phyloP scores from a whole-genome alignment of 1,139 yeast genomes.

The Geotrichum aggregatum region DNA sequence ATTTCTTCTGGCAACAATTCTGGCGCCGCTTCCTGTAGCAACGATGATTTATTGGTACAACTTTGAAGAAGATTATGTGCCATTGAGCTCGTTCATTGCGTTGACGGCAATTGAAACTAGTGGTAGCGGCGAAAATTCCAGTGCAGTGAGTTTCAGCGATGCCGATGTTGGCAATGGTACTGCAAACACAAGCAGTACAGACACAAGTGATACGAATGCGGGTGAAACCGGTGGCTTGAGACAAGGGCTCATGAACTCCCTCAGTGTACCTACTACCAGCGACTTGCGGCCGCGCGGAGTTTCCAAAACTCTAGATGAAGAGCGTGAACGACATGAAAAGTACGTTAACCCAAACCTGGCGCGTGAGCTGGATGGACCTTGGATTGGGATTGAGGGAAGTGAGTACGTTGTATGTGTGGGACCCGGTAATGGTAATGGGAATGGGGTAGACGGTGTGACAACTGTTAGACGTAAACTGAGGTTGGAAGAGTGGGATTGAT shows the following conservation, averaged over 20 bases:
- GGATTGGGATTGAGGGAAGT: conserved; percentile 69
- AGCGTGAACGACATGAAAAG: conserved; percentile 60
- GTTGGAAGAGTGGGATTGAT: conserved; percentile 1
- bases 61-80: conserved; percentile 75
- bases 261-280: no score
- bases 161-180: no score
- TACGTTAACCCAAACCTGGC: conserved; percentile 75
- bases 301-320: conserved; percentile 57
- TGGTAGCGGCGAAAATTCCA: conserved; percentile 26
- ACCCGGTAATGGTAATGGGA: conserved; percentile 54
- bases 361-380: conserved; percentile 72
- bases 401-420: no score
- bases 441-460: conserved; percentile 59
- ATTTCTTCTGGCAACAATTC: conserved; percentile 62
- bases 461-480: conserved; percentile 47
- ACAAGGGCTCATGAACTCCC: no score
- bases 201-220: no score
- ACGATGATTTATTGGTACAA: conserved; percentile 70
- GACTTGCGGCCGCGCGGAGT: conserved; percentile 26
- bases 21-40: conserved; percentile 70
- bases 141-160: neutral
- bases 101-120: conserved; percentile 53
- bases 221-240: no score
- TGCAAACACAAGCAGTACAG: no score
- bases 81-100: conserved; percentile 81